Percentiles rank a stretch among this genome's conserved stretches.
phyloP scores from a whole-genome alignment of 2,329 filamentous ascomycete species.

The Xylariomycetidae sp. region DNA sequence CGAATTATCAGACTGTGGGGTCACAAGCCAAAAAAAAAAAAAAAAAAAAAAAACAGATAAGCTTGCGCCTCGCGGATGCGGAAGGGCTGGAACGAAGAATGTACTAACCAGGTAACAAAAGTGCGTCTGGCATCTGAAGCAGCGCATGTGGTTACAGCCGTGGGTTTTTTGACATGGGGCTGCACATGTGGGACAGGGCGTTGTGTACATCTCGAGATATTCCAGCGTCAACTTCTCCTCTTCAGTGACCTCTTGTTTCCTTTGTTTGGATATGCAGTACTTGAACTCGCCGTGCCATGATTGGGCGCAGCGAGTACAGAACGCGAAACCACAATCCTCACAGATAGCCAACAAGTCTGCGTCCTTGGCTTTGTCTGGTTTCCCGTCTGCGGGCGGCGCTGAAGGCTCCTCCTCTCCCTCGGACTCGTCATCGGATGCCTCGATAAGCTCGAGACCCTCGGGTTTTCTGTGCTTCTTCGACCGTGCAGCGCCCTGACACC shows the following conservation, averaged over 20 bases:
- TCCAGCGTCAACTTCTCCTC: conserved; percentile 85
- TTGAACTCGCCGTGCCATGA: conserved; percentile 91
- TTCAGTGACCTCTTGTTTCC: conserved; percentile 66
- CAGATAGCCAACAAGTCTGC: conserved; percentile 73
- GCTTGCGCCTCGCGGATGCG: conserved; percentile 65
- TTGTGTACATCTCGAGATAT: conserved; percentile 77
- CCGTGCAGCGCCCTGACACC: conserved; percentile 86
- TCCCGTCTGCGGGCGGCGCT: conserved; percentile 26
- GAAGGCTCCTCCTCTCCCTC: conserved; percentile 39
- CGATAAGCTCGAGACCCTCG: conserved; percentile 56
- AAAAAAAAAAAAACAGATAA: neutral
- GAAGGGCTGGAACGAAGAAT: conserved; percentile 57
- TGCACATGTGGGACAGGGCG: conserved; percentile 82
- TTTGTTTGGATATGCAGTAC: conserved; percentile 62
- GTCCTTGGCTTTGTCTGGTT: conserved; percentile 16
- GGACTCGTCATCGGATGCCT: conserved; percentile 49
- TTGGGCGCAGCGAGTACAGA: conserved; percentile 65
- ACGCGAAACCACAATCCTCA: conserved; percentile 84
- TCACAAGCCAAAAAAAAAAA: conserved; percentile 1
- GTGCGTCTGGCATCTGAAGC: conserved; percentile 82
- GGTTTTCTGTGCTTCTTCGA: conserved; percentile 71
- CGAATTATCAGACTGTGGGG: conserved; percentile 1
- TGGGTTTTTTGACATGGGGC: conserved; percentile 84
- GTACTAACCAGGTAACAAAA: conserved; percentile 92
- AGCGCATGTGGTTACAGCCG: conserved; percentile 97